Base-by-base conservation (phyloP, 2,329 filamentous ascomycete species). In the Phyllosticta capitalensis region DNA sequence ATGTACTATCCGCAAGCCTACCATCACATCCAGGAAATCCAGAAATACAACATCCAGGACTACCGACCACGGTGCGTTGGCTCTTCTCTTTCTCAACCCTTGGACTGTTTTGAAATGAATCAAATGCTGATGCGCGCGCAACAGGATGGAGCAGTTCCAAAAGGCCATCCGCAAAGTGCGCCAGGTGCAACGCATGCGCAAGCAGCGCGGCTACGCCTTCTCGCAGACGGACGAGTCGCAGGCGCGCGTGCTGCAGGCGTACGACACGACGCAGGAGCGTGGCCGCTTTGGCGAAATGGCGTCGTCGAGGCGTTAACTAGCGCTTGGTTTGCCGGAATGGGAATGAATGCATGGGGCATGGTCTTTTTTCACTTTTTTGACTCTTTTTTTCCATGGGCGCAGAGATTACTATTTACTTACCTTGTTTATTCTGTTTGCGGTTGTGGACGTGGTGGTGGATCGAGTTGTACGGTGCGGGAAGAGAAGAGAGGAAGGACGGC, bases 1-100 rank as follows among this genome's bases (percentile, higher is more conserved):
- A 96, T 99, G 91, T 99, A 97, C 77, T 87, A 86, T 66, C 94
- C 94, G 21, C 89, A 96, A 75, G 86, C 90, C 51, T 99, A 99
- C 70, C 94, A 99, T 68, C 94, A 99, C 73, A 94, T 99, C 64
- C 94, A 99, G 75, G 94, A 99, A 78, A 99, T 99, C 67, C 94
- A 99, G 75, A 99, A 99, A 77, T 99, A 97, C 78, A 99, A 99
- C 68, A 96, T 99, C 62, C 94, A 99, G 77, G 94, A 99, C 77
- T 99, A 99, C 75, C 82, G 94, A 70, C 94, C 94, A 63, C 86
- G 94, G 89, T 92, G 82, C 66, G 82, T 79, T 55, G 21, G 17
- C 50, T 19, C 22, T 33, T 45, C 38, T 9, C n/a, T 17, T 24
- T n/a, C 7, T 22, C 22, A 14, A n/a, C 51, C 48, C 12, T 48